These are phyloP conservation scores for Solanum microdontum DNA, from an alignment of 257 asterid species.

Conservation along the genomic window DNA sequence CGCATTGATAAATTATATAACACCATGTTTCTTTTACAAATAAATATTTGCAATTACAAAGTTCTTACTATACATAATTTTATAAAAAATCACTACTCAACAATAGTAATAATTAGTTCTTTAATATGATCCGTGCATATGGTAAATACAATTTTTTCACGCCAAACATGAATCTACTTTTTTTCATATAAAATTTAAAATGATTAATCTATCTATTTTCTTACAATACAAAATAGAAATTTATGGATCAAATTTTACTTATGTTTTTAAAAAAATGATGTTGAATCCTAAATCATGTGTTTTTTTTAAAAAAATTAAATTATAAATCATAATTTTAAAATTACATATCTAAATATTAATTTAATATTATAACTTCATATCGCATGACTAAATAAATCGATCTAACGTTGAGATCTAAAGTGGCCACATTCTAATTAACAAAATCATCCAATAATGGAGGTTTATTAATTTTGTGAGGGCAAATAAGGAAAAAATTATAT, in stretches of 20 bases:
- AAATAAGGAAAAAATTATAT: neutral
- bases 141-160: neutral
- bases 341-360: neutral
- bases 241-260: neutral
- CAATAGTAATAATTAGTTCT: neutral
- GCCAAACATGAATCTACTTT: accelerated
- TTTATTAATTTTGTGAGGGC: neutral
- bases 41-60: neutral
- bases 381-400: too few relatives aligned
- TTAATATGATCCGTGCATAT: neutral
- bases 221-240: neutral
- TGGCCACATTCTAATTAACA: neutral
- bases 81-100: neutral
- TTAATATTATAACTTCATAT: too few relatives aligned
- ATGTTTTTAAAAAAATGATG: neutral
- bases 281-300: neutral
- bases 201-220: neutral
- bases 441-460: neutral
- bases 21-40: neutral
- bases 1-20: neutral
- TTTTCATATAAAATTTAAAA: neutral
- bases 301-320: too few relatives aligned
- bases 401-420: neutral
- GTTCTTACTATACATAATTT: neutral
- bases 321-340: neutral